Evolutionary conservation across 2,329 filamentous ascomycete genomes (phyloP), one percentile per base, ranked within the genome.

Genomic region (Claviceps fusiformis): DNA sequence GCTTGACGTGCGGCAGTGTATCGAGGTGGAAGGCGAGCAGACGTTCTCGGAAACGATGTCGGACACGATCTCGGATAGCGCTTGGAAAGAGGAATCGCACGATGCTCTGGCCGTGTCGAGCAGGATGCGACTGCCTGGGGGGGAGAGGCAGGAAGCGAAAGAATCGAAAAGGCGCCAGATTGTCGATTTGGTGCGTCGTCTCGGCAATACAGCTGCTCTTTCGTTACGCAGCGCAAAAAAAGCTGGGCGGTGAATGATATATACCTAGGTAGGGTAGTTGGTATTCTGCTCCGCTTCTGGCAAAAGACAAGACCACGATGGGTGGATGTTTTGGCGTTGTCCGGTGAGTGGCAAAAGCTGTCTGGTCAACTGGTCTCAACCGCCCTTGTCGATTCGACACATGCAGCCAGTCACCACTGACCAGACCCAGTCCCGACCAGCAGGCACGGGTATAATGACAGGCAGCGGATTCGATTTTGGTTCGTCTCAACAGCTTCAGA

Each of bases 1-100:
- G 81, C 64, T 85, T 87, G 62, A 88, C 78, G 52, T 76, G 73
- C 13, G 89, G 87, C 29, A 95, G 70, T 5, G 81, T 87, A 62
- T 90, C 82, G 77, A 89, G 80, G 59, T 82, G 87, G 67, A 95
- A 82, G 60, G 77, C 74, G 62, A 84, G 77, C 54, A 93, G 74
- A 58, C 78, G 80, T 57, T 83, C 79, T 65, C 81, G 82, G 62
- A 83, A 83, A 61, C 77, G 80, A 59, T 80, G 76, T 67, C 79
- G 80, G 54, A 79, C 64, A 61, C 77, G 80, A 59, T 80, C 76
- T 66, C 80, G 80, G 54, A 79, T 64, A 58, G 79, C 72, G 61
- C 76, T 74, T n/a, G 86, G 85, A 63, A 90, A 83, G 58, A 91
- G 74, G 67, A 82, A 83, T 62, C 84, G 79, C 52, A 89, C 67